A percentile compares a stretch with the other conserved stretches of the same genome.
phyloP scores from a whole-genome alignment of 208 protist genomes.

The Naegleria gruberi region DNA sequence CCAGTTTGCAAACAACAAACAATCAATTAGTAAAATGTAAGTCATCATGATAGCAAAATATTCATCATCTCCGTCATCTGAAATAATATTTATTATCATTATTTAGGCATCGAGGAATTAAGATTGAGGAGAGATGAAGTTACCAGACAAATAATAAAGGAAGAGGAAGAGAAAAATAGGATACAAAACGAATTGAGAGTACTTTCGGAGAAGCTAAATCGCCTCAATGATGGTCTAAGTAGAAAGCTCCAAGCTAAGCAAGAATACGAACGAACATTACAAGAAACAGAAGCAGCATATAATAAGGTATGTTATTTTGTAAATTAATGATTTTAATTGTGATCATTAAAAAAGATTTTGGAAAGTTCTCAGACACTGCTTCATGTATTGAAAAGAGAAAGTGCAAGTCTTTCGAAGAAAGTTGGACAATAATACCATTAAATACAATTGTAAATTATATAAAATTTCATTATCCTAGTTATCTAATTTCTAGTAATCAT shows the following conservation, averaged over 20 bases:
- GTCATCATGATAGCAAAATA: background rate
- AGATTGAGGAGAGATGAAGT: conserved; percentile 58
- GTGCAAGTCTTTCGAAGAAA: conserved; percentile 34
- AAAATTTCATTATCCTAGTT: too few species aligned
- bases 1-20: conserved; percentile 36
- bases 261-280: conserved; percentile 63
- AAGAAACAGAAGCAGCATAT: conserved; percentile 66
- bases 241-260: conserved; percentile 48
- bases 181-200: conserved; percentile 39
- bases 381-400: conserved; percentile 56
- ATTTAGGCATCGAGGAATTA: conserved; percentile 64
- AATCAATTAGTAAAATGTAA: conserved; percentile 30
- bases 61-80: background rate
- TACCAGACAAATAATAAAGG: conserved; percentile 56
- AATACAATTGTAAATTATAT: too few species aligned
- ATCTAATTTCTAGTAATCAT: too few species aligned
- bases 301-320: conserved; percentile 34
- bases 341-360: conserved; percentile 43
- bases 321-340: background rate
- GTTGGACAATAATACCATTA: background rate
- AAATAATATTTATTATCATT: background rate
- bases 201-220: conserved; percentile 27
- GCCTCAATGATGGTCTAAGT: conserved; percentile 40
- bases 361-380: conserved; percentile 68
- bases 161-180: conserved; percentile 48